Percentiles rank a stretch among this genome's conserved stretches.
Conservation (phyloP, 1,284 basidiomycete genomes). For the Gomphus sp. region DNA sequence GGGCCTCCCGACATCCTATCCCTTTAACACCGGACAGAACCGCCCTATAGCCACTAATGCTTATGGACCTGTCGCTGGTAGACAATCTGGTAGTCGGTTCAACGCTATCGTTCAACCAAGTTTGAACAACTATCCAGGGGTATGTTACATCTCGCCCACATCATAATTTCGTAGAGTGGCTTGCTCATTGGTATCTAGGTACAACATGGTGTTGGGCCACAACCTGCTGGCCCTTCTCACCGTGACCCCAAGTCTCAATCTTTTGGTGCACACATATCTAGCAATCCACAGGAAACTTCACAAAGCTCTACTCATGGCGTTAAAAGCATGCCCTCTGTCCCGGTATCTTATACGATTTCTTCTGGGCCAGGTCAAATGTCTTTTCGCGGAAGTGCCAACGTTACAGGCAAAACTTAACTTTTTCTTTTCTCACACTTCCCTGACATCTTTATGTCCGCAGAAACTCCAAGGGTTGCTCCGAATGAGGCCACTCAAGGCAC, state of each 20-base stretch:
- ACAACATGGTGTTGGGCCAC: not conserved
- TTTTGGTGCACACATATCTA: not conserved
- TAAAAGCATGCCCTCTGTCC: not conserved
- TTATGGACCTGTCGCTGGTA: not conserved
- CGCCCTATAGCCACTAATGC: not conserved
- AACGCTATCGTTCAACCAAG: not conserved
- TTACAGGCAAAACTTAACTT: not conserved
- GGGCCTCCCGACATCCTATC: not conserved
- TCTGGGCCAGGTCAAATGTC: not conserved
- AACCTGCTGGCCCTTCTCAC: not conserved
- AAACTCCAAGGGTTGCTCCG: not conserved
- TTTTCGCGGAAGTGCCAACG: not conserved
- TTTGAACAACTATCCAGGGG: not conserved
- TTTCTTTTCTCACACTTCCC: not conserved
- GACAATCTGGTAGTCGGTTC: not conserved
- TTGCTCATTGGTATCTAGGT: not conserved
- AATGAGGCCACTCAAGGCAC: not conserved
- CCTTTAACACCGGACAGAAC: not conserved
- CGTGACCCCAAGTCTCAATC: not conserved
- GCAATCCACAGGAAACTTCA: not conserved
- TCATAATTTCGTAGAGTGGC: not conserved
- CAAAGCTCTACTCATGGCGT: not conserved
- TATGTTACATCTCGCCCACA: not conserved
- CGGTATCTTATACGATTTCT: not conserved
- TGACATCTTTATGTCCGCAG: not conserved